Percentiles rank a stretch among this genome's conserved stretches.
Conservation (phyloP, 2,329 filamentous ascomycete species). For the Rhynchosporium graminicola region DNA sequence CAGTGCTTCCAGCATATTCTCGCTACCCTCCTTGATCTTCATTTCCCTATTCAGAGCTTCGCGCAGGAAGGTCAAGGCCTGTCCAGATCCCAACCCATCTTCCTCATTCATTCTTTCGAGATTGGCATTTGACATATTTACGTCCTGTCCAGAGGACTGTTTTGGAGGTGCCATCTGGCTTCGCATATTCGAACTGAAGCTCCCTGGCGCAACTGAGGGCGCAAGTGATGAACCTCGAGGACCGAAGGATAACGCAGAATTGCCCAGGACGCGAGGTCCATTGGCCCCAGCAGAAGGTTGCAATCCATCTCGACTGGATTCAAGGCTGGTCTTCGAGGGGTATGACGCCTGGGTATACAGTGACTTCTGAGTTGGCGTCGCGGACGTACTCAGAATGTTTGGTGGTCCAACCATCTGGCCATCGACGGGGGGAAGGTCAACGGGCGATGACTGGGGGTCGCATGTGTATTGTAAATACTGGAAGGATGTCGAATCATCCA, state of each 20-base stretch:
- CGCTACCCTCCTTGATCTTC: constrained; percentile 96
- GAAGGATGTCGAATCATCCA: constrained; percentile 32
- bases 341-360: constrained; percentile 47
- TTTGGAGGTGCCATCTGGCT: constrained; percentile 66
- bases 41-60: constrained; percentile 91
- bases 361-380: constrained; percentile 56
- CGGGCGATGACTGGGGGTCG: constrained; percentile 31
- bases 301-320: constrained; percentile 57
- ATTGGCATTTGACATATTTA: constrained; percentile 49
- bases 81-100: constrained; percentile 62
- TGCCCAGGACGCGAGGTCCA: constrained; percentile 52
- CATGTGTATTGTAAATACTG: constrained; percentile 35
- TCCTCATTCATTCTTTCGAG: constrained; percentile 65
- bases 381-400: constrained; percentile 55
- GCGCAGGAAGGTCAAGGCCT: constrained; percentile 72
- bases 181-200: constrained; percentile 86
- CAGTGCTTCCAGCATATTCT: constrained; percentile 94
- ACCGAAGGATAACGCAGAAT: constrained; percentile 61
- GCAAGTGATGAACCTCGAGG: constrained; percentile 70
- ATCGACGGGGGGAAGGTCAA: constrained; percentile 37
- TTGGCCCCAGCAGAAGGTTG: constrained; percentile 49
- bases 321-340: constrained; percentile 44
- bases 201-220: constrained; percentile 72
- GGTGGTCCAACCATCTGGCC: constrained; percentile 43
- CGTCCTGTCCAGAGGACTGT: constrained; percentile 59